Evolutionary conservation across 306 rosid species (phyloP).

Genomic region (Arachis hypogaea): DNA sequence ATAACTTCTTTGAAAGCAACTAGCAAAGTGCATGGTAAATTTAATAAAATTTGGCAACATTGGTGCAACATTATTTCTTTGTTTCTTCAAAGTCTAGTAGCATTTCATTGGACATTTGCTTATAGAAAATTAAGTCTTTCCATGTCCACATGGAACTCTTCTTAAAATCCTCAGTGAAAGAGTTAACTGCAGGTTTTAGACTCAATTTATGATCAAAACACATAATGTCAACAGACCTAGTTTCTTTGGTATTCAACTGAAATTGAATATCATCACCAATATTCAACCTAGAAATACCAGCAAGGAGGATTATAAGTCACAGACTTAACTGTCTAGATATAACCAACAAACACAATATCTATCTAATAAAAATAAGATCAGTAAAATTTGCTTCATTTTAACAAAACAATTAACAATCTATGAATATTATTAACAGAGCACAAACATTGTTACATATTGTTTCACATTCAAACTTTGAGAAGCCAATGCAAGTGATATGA

Average conservation of each 20-base stretch:
- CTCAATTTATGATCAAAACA: slow-evolving; percentile 71
- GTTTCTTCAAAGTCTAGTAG: slow-evolving; percentile 62
- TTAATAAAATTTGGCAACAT: slow-evolving; percentile 45
- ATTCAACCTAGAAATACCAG: slow-evolving; percentile 66
- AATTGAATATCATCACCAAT: slow-evolving; percentile 66
- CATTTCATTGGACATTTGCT: slow-evolving; percentile 60
- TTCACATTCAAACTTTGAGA: neutral
- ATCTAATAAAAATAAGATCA: neutral
- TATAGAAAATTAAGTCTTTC: slow-evolving; percentile 67
- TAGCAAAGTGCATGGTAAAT: too few species aligned
- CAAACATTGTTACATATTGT: neutral
- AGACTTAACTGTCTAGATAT: neutral
- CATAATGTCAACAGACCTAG: slow-evolving; percentile 75
- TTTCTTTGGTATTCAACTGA: slow-evolving; percentile 68
- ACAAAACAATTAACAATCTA: neutral
- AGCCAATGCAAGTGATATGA: neutral
- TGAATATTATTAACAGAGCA: neutral
- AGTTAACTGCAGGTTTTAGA: slow-evolving; percentile 64
- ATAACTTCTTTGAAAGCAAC: too few species aligned
- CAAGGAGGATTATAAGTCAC: neutral
- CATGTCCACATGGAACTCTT: slow-evolving; percentile 62
- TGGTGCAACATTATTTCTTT: slow-evolving; percentile 46
- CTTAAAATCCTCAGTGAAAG: slow-evolving; percentile 62
- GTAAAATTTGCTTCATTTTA: neutral
- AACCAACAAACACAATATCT: neutral